A percentile compares a stretch with the other conserved stretches of the same genome.
Evolutionary conservation across 192 early-diverging fungal genomes (phyloP).

Genomic region (Piromyces sp.): DNA sequence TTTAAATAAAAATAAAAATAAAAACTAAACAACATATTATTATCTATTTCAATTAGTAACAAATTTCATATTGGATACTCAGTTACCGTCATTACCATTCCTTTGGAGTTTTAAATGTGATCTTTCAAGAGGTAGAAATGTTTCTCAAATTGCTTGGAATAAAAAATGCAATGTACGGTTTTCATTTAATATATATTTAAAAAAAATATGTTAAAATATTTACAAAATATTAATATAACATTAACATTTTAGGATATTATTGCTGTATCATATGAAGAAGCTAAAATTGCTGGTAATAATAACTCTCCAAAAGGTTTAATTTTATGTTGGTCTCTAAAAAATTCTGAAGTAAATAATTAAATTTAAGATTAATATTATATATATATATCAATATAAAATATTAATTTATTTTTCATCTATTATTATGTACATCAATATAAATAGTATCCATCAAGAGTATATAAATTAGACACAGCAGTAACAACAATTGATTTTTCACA

Average conservation of each 20-base stretch:
- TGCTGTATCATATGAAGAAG: constrained; percentile 34
- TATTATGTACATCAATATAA: no score
- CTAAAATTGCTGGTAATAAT: constrained; percentile 4
- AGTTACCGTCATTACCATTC: constrained; percentile 23
- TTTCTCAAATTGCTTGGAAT: constrained; percentile 33
- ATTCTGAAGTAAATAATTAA: constrained; percentile 25
- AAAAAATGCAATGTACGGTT: constrained; percentile 26
- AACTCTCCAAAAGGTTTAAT: constrained; percentile 18
- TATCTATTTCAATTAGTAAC: background rate
- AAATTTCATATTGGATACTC: constrained; percentile 7
- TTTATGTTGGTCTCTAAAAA: constrained; percentile 34
- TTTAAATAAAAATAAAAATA: no score
- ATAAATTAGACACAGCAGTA: constrained; percentile 18
- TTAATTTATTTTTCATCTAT: no score
- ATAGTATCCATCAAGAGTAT: constrained; percentile 37
- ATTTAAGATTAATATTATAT: no score
- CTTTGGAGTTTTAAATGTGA: constrained; percentile 39
- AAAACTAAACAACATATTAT: no score
- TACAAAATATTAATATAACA: background rate
- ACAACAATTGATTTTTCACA: constrained; percentile 35
- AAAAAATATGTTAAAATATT: constrained; percentile 28
- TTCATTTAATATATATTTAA: background rate
- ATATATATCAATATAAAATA: no score
- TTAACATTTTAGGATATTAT: constrained; percentile 21
- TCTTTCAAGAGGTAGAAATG: constrained; percentile 24